A percentile compares a stretch with the other conserved stretches of the same genome.
phyloP scores from a whole-genome alignment of 2,329 filamentous ascomycete genomes.

The Penicillium sp. region DNA sequence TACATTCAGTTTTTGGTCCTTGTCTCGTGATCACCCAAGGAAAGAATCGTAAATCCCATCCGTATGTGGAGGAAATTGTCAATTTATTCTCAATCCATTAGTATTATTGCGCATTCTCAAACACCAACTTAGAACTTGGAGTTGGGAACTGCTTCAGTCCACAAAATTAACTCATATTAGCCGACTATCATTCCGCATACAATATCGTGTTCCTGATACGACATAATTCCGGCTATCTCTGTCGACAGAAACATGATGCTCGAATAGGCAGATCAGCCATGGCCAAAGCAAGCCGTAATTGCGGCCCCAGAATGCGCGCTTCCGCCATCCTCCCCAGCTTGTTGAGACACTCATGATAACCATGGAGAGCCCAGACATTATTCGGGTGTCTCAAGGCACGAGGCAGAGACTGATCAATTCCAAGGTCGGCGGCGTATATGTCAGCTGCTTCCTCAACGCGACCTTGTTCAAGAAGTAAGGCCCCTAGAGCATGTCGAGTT shows the following conservation, averaged over 20 bases:
- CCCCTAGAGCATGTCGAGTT: constrained; percentile 67
- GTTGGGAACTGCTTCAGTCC: no score
- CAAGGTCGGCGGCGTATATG: constrained; percentile 63
- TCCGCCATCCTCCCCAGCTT: constrained; percentile 53
- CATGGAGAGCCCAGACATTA: constrained; percentile 74
- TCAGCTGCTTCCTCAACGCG: constrained; percentile 54
- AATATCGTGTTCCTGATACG: background rate
- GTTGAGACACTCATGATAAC: constrained; percentile 67
- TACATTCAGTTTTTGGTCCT: constrained; percentile 9
- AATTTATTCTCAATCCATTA: no score
- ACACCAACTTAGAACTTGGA: no score
- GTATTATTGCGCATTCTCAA: no score
- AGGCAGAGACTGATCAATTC: constrained; percentile 58
- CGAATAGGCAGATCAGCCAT: constrained; percentile 61
- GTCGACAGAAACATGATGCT: constrained; percentile 60
- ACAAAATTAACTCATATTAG: no score
- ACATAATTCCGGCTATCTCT: background rate
- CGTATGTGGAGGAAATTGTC: no score
- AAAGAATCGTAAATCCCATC: background rate
- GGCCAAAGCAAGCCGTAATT: constrained; percentile 53
- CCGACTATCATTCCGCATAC: background rate
- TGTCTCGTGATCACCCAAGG: background rate
- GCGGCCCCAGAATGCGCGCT: constrained; percentile 47
- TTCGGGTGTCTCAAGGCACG: constrained; percentile 67
- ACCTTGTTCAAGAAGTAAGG: constrained; percentile 67